Evolutionary conservation across 345 rosid genomes (phyloP).

Genomic region (Dovyalis caffra): DNA sequence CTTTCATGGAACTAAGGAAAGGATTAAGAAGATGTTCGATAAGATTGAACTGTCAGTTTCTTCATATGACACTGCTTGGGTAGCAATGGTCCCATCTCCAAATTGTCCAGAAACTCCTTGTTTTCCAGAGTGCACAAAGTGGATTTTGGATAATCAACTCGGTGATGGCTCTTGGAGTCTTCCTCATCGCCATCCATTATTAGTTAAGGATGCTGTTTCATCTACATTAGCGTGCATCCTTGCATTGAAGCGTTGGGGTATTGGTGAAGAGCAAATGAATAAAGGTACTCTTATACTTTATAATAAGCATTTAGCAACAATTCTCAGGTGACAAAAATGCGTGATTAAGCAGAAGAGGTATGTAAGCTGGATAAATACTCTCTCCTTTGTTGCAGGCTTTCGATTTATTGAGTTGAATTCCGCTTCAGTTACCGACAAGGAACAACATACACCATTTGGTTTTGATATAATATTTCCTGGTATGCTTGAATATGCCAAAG

Average conservation of each 20-base stretch:
- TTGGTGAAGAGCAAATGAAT: constrained; percentile 60
- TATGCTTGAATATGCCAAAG: constrained; percentile 71
- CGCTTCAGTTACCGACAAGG: constrained; percentile 54
- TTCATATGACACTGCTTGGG: constrained; percentile 89
- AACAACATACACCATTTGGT: constrained; percentile 57
- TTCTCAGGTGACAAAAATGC: too few relatives aligned
- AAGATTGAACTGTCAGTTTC: constrained; percentile 65
- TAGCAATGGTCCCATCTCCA: constrained; percentile 80
- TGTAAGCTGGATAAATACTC: constrained; percentile 5
- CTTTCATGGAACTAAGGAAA: constrained; percentile 47
- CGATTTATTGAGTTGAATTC: constrained; percentile 61
- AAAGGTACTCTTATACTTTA: constrained; percentile 39
- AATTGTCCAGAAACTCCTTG: constrained; percentile 45
- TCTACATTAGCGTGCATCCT: constrained; percentile 81
- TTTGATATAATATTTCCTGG: constrained; percentile 79
- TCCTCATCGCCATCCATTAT: constrained; percentile 36
- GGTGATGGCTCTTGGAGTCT: constrained; percentile 88
- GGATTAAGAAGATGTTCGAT: constrained; percentile 56
- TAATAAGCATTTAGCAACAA: neutral
- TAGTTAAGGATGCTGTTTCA: constrained; percentile 57
- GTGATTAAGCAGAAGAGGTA: neutral
- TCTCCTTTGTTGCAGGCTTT: constrained; percentile 52
- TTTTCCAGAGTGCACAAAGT: constrained; percentile 65
- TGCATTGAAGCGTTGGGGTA: constrained; percentile 73
- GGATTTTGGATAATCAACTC: constrained; percentile 77